phyloP scores from a whole-genome alignment of 768 basidiomycete species.

The Fomitopsis pulvina region DNA sequence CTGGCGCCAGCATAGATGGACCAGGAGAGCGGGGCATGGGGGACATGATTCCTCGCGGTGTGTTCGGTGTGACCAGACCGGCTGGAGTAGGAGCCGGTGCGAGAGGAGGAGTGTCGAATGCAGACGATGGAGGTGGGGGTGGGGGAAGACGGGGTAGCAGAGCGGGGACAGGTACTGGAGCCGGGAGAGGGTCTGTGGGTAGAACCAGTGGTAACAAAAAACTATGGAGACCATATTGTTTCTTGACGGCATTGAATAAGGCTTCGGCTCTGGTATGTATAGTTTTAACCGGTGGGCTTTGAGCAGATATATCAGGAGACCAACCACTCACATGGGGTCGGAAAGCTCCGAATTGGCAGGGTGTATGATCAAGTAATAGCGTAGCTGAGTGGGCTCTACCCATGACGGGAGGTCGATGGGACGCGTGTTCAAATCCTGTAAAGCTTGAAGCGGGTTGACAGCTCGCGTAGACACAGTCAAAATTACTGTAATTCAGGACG shows the following conservation, averaged over 20 bases:
- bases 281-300: neutral
- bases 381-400: conserved; percentile 69
- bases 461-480: conserved; percentile 78
- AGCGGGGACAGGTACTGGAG: conserved; percentile 61
- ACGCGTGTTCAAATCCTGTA: conserved; percentile 68
- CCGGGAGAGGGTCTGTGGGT: conserved; percentile 49
- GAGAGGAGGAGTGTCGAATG: conserved; percentile 18
- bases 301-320: conserved; percentile 1
- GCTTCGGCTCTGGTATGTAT: conserved; percentile 52
- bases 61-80: conserved; percentile 22
- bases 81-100: conserved; percentile 13
- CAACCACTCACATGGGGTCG: conserved; percentile 64
- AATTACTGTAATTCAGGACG: conserved; percentile 44
- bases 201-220: conserved; percentile 61
- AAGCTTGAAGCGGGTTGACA: conserved; percentile 74
- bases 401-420: conserved; percentile 65
- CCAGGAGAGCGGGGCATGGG: conserved; percentile 11
- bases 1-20: conserved; percentile 4
- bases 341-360: conserved; percentile 62
- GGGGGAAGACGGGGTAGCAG: conserved; percentile 63
- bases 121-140: conserved; percentile 31
- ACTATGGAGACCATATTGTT: conserved; percentile 74
- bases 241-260: conserved; percentile 82
- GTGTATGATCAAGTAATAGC: conserved; percentile 75
- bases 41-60: conserved; percentile 13